Conservation (phyloP, 208 protist genomes). For the Leishmania arabica region DNA sequence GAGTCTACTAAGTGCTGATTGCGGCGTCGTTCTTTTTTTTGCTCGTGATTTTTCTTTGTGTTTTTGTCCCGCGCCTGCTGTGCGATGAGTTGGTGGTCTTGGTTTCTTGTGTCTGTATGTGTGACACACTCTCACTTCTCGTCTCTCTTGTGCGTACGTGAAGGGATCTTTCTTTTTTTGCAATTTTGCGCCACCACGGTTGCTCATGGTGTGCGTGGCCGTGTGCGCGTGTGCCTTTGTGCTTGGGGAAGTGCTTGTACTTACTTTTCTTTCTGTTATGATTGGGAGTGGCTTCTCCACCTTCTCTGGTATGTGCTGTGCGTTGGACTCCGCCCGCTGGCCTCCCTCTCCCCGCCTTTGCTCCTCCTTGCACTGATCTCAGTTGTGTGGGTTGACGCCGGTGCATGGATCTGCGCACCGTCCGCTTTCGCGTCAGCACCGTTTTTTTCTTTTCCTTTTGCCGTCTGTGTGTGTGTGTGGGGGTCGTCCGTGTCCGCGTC, state of each 20-base stretch:
- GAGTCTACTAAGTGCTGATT: conserved; percentile 10
- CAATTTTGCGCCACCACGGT: background rate
- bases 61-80: background rate
- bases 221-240: background rate
- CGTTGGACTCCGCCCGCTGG: background rate
- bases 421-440: background rate
- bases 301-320: background rate
- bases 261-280: conserved; percentile 15
- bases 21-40: background rate
- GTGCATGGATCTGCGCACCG: background rate
- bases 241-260: conserved; percentile 7
- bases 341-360: background rate
- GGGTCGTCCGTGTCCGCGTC: background rate
- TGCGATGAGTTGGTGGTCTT: background rate
- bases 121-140: background rate
- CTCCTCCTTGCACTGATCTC: background rate
- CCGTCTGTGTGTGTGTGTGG: background rate
- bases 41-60: background rate
- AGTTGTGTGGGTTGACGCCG: background rate
- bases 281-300: conserved; percentile 6
- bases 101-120: background rate
- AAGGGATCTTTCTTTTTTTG: background rate
- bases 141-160: background rate
- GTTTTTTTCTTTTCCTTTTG: background rate
- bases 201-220: background rate